Conservation (phyloP, 2,329 filamentous ascomycete species). For the Microcyclospora tardicrescens region DNA sequence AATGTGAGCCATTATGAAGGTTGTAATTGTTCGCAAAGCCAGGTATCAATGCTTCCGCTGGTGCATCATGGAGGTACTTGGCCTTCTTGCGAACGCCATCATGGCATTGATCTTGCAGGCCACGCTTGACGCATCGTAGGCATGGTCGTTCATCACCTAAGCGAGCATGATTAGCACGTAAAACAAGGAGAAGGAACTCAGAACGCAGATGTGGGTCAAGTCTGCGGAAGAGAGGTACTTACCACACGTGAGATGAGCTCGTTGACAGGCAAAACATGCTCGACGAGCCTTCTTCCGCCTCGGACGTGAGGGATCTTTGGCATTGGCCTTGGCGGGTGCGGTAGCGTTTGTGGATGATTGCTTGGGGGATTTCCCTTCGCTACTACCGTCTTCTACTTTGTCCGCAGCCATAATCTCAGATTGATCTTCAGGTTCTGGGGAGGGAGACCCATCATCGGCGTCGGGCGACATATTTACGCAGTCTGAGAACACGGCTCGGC, state of each 20-base stretch:
- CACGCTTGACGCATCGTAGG: constrained; percentile 84
- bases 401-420: constrained; percentile 32
- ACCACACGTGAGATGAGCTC: constrained; percentile 97
- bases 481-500: constrained; percentile 1
- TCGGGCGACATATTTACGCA: constrained; percentile 36
- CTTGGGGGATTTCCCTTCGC: constrained; percentile 25
- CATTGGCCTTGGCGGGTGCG: constrained; percentile 28
- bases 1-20: constrained; percentile 10
- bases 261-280: constrained; percentile 92
- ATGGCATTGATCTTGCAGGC: constrained; percentile 79
- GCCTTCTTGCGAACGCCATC: constrained; percentile 97
- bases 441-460: constrained; percentile 35
- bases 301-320: constrained; percentile 82
- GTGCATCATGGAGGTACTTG: constrained; percentile 95
- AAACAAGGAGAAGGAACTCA: too few relatives aligned
- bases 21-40: constrained; percentile 60
- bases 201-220: not conserved
- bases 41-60: constrained; percentile 76
- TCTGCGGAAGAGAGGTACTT: constrained; percentile 36
- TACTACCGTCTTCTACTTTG: constrained; percentile 25
- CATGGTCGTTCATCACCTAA: constrained; percentile 91
- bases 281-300: constrained; percentile 89
- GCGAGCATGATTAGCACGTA: not conserved
- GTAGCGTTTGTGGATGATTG: constrained; percentile 22
- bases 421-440: constrained; percentile 33